phyloP scores from a whole-genome alignment of 441 rosid genomes.

The Syzygium syzygioides region DNA sequence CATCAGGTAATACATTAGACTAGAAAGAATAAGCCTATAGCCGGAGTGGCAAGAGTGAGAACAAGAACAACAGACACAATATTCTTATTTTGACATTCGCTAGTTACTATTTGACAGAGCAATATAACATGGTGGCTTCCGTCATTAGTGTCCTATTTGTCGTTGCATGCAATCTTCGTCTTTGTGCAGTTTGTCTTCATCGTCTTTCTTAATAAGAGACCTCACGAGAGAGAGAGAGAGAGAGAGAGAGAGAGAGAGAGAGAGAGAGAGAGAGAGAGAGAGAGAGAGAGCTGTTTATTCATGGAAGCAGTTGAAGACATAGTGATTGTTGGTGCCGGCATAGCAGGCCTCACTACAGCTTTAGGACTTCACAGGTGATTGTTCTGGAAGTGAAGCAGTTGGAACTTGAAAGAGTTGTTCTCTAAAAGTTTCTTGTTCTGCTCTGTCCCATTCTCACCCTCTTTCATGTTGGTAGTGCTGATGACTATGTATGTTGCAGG shows the following conservation, averaged over 20 bases:
- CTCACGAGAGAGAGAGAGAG: neutral
- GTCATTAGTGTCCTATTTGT: neutral
- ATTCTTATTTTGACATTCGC: neutral
- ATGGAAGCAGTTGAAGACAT: conserved; percentile 31
- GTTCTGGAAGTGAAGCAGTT: neutral
- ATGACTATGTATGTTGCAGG: neutral
- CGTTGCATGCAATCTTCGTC: neutral
- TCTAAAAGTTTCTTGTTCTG: neutral
- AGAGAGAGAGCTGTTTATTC: neutral
- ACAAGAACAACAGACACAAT: neutral
- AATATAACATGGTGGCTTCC: neutral
- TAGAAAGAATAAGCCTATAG: neutral
- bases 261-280: neutral
- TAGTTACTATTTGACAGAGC: neutral
- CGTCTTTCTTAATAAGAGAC: neutral
- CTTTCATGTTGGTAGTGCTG: too few species aligned
- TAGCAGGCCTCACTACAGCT: conserved; percentile 69
- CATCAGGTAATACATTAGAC: neutral
- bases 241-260: neutral
- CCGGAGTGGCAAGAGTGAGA: neutral
- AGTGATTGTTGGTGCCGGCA: conserved; percentile 68
- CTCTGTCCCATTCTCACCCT: neutral
- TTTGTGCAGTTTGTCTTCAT: neutral
- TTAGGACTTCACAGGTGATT: conserved; percentile 62
- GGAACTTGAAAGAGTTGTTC: neutral